Evolutionary conservation across 176 grass and related monocot genomes (phyloP), one percentile per base, ranked within the genome.

Genomic region (Leersia perrieri): DNA sequence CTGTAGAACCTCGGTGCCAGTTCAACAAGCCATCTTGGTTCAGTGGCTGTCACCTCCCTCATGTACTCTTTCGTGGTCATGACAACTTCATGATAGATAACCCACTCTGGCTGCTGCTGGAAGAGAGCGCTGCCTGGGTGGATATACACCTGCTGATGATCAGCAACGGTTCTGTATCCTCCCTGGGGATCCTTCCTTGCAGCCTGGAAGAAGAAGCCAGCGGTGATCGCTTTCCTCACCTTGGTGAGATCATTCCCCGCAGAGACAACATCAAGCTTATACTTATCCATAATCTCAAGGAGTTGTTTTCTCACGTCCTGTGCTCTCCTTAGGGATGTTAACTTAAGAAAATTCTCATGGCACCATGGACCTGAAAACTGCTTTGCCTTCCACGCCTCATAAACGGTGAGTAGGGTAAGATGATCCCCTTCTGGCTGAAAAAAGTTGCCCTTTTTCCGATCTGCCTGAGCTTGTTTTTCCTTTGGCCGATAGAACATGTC

Each of bases 341-440:
- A 39, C 78, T 88, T 85, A 1, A 93, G 68, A 41, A 93, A 93
- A 66, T 90, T 93, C 77, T 93, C 91, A 49, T 85, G 66, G 31
- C 91, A 93, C 91, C 91, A 93, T 71, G 91, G 91, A 15, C 88
- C 88, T 35, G 91, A 93, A 76, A 93, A 93, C 20, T 82, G 80
- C 20, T 90, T 90, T 72, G 88, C 85, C 82, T 88, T 90, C 88
- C 91, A 93, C 1, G 82, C 85, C 68, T 93, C 68, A 34, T 93
- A 93, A 11, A 93, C 81, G 22, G 88, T 80, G 11, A 93, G 91
- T 18, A 90, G 62, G 1, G 85, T 90, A 34, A 93, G 14, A 27
- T 93, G 88, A 77, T 93, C 84, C 25, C 84, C 77, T 68, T 87
- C 84, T 60, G 84, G 62, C 77, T 87, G 84, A 49, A 87, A 87